Base-by-base conservation (phyloP, 1,284 basidiomycete species). In the Taiwanofungus camphoratus region DNA sequence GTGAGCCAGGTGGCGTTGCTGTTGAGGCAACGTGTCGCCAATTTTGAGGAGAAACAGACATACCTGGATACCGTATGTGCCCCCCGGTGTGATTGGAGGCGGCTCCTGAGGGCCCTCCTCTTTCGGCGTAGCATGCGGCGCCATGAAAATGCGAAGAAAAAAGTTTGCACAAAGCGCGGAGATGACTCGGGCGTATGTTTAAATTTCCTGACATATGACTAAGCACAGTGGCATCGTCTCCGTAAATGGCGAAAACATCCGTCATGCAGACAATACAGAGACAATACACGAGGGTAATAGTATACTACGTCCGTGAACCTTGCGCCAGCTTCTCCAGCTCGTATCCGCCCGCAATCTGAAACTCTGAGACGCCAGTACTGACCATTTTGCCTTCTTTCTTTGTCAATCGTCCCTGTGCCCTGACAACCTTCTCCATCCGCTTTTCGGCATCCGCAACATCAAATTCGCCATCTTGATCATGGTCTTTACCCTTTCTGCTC, bases 381-480 rank as follows among this genome's bases (percentile, higher is more conserved):
- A 82, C 77, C 71, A 95, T 77, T 50, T 81, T 74, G 22, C 93
- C 93, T 29, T 79, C 79, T 61, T 83, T 82, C 71, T 87, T 93
- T 45, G 79, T 76, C 48, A 86, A 66, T 42, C 86, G 74, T n/a
- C 93, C 93, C 63, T 92, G 85, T 23, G 77, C 76, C 37, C 93
- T 76, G 26, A 96, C 92, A 29, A 87, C 81, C 40, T 82, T 81
- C 57, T 88, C 83, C 93, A 97, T 97, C 37, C 92, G 76, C 56
- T 73, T 72, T 66, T 94, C 92, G 4, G 86, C 78, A 49, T 82
- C 82, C 13, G 65, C 68, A 26, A 70, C 68, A 45, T 71, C 69
- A 15, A 64, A 58, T 11, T 72, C 70, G 39, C 79, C 76, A 47
- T 67, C 72, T 51, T 61, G 58, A 15, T 48, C 46, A 33, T 49